These are phyloP conservation scores for Acanthamoeba castellanii DNA, from an alignment of 208 protist genomes.

Conservation along the genomic window DNA sequence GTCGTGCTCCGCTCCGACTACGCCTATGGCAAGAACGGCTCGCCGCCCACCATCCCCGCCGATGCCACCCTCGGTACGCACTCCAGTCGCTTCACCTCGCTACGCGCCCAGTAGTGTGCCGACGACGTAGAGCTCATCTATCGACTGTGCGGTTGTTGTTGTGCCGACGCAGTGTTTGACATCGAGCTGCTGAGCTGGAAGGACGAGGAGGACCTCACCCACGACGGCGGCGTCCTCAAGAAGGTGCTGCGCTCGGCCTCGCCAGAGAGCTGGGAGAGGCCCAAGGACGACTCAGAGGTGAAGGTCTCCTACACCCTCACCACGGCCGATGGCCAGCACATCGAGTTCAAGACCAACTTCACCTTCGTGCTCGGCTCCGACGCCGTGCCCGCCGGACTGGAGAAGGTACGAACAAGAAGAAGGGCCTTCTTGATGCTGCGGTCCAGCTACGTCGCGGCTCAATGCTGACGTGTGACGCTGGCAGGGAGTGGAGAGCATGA, in stretches of 20 bases:
- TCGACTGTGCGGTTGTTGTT: neutral
- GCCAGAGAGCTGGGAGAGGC: slow-evolving; percentile 15
- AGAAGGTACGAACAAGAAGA: neutral
- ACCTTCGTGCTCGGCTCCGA: slow-evolving; percentile 32
- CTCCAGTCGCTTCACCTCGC: neutral
- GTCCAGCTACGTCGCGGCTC: neutral
- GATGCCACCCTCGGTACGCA: slow-evolving; percentile 76
- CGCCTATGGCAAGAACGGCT: slow-evolving; percentile 83
- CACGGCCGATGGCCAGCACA: neutral
- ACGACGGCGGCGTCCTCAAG: slow-evolving; percentile 84
- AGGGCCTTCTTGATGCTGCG: neutral
- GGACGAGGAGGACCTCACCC: slow-evolving; percentile 75
- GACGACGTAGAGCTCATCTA: neutral
- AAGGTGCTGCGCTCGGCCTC: slow-evolving; percentile 65
- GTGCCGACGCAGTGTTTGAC: slow-evolving; percentile 43
- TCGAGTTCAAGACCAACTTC: slow-evolving; percentile 67
- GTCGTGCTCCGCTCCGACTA: slow-evolving; percentile 81
- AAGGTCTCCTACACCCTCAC: slow-evolving; percentile 36
- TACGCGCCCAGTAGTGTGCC: neutral
- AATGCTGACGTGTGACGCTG: neutral
- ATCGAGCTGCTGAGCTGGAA: slow-evolving; percentile 81
- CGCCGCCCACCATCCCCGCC: slow-evolving; percentile 82
- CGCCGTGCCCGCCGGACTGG: slow-evolving; percentile 3
- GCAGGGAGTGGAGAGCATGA: slow-evolving; percentile 72
- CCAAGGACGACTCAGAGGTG: slow-evolving; percentile 63